Evolutionary conservation across 1,139 yeast genomes (phyloP).

Genomic region (Zygosaccharomyces pseudobailii): DNA sequence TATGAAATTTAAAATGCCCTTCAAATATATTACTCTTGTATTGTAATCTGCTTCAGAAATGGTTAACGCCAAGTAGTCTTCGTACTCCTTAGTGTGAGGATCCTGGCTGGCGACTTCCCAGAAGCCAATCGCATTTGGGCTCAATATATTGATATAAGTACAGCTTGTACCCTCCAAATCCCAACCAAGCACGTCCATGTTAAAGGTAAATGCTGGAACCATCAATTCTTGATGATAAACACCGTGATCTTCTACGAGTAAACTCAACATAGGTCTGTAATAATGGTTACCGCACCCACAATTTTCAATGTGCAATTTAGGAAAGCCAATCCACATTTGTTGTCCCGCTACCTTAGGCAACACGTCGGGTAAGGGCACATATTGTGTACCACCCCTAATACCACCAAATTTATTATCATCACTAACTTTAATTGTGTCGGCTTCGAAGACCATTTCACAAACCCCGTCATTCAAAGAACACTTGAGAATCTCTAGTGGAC

Average conservation of each 20-base stretch:
- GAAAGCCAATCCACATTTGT: conserved; percentile 48
- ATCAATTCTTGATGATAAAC: conserved; percentile 40
- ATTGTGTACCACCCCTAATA: conserved; percentile 50
- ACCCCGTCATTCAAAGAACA: conserved; percentile 43
- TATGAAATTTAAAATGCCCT: conserved; percentile 42
- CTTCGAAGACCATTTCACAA: conserved; percentile 33
- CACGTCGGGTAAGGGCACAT: conserved; percentile 39
- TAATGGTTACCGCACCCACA: conserved; percentile 49
- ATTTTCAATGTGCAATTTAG: conserved; percentile 42
- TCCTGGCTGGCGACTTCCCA: conserved; percentile 38
- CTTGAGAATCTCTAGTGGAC: conserved; percentile 43
- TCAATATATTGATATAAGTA: conserved; percentile 36
- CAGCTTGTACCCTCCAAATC: conserved; percentile 13
- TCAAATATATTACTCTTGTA: conserved; percentile 41
- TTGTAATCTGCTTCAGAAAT: conserved; percentile 44
- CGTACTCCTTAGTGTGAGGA: conserved; percentile 20
- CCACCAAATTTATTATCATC: conserved; percentile 33
- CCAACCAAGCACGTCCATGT: conserved; percentile 40
- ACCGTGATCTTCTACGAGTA: conserved; percentile 42
- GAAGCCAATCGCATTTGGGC: conserved; percentile 46
- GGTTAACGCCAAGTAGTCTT: conserved; percentile 44
- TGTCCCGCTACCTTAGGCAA: conserved; percentile 36
- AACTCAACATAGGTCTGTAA: conserved; percentile 46
- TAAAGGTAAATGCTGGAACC: conserved; percentile 43
- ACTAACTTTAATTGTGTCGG: conserved; percentile 10